These are phyloP conservation scores for Phytopythium sindhum DNA, from an alignment of 352 stramenopile genomes.

Conservation along the genomic window DNA sequence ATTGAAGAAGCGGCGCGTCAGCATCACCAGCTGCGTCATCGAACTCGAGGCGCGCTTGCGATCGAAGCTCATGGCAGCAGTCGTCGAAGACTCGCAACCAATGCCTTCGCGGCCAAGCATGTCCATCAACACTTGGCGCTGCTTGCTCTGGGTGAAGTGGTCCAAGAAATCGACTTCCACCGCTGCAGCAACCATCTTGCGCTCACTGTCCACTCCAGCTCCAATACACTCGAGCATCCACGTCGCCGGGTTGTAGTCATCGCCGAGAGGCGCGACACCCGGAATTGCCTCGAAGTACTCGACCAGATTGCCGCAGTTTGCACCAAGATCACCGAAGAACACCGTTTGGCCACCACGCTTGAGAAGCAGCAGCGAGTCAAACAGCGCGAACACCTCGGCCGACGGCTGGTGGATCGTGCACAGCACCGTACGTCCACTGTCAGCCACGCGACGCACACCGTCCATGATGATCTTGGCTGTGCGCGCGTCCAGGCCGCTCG, in stretches of 20 bases:
- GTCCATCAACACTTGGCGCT: slow-evolving; percentile 10
- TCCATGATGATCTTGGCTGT: slow-evolving; percentile 67
- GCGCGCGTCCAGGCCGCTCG: slow-evolving; percentile 68
- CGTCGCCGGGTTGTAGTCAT: slow-evolving; percentile 56
- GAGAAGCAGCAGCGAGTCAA: slow-evolving; percentile 65
- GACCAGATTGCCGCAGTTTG: neutral
- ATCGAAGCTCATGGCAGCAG: slow-evolving; percentile 14
- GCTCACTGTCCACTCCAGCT: slow-evolving; percentile 12
- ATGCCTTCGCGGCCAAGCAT: slow-evolving; percentile 15
- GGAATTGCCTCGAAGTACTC: slow-evolving; percentile 7
- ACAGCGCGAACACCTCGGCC: slow-evolving; percentile 70
- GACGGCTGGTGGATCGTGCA: slow-evolving; percentile 10
- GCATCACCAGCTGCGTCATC: slow-evolving; percentile 22
- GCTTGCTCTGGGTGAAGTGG: slow-evolving; percentile 19
- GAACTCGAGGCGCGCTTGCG: slow-evolving; percentile 19
- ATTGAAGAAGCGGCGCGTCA: slow-evolving; percentile 43
- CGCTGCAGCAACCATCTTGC: neutral
- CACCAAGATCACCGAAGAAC: slow-evolving; percentile 23
- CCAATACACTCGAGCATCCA: slow-evolving; percentile 66
- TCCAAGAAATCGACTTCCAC: slow-evolving; percentile 23
- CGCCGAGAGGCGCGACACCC: neutral
- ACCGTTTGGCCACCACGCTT: slow-evolving; percentile 23
- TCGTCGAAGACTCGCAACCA: neutral
- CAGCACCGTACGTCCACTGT: slow-evolving; percentile 1
- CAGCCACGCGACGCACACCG: slow-evolving; percentile 37